Base-by-base conservation (phyloP, 768 basidiomycete genomes). In the Lentinula raphanica region DNA sequence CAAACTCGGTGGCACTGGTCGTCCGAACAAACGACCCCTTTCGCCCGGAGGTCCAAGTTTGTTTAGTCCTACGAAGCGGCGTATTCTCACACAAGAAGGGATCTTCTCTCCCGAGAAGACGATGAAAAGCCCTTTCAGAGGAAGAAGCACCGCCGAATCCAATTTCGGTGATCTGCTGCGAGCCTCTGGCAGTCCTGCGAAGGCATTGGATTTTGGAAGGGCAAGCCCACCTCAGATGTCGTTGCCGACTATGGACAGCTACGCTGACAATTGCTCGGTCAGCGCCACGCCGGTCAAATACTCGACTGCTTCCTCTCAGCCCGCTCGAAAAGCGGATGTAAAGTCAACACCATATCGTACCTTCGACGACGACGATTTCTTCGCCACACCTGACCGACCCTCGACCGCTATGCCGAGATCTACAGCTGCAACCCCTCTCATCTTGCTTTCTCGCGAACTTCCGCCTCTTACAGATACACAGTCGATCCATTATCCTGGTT, bases 401-500 rank as follows among this genome's bases (percentile, higher is more conserved):
- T 49, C 46, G 60, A 59, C 12, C 56, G 64, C 23, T 29, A 60
- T 53, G 32, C 61, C 29, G 27, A 55, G 49, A 59, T 63, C 42
- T 49, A 61, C 36, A 42, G 58, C 49, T 5, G 21, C n/a, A 15
- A n/a, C 49, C 45, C 65, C 23, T 64, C 64, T 42, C 65, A 68
- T 19, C 62, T 35, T 67, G 50, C 63, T 68, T 54, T 72, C 68
- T 38, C 79, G 74, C 58, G 73, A 73, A 55, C 69, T 75, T 19
- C 77, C 75, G 23, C 74, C 76, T 28, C 73, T 69, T 17, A 65
- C 72, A 28, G 77, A 86, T 65, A 78, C 78, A 1, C 75, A 79
- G 45, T 86, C 85, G 15, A 73, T 78, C 38, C 87, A 88, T 63
- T 87, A 86, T 66, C 87, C 87, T 12, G 86, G 87, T 15, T 88